Evolutionary conservation across 139 green algal genomes (phyloP).

Genomic region (Mychonastes homosphaera): DNA sequence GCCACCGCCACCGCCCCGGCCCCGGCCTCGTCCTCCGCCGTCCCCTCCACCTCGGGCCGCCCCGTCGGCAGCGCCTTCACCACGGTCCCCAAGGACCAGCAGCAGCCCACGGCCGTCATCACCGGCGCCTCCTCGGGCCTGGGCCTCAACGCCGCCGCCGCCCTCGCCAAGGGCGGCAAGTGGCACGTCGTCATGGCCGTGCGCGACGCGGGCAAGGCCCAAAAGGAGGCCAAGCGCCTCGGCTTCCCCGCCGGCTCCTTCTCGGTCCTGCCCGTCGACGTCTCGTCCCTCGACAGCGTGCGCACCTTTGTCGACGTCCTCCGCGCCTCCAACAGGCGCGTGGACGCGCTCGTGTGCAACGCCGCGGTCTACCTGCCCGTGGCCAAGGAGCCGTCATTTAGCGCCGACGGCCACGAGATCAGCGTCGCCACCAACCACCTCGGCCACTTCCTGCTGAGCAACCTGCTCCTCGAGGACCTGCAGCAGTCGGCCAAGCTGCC

Average conservation of each 20-base stretch:
- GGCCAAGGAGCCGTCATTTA: constrained; percentile 75
- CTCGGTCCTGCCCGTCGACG: constrained; percentile 73
- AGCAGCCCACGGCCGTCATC: constrained; percentile 46
- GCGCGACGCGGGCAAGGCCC: constrained; percentile 67
- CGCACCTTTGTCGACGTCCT: constrained; percentile 73
- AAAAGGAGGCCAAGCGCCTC: constrained; percentile 34
- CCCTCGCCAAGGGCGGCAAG: constrained; percentile 52
- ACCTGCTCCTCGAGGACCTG: constrained; percentile 77
- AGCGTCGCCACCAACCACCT: constrained; percentile 81
- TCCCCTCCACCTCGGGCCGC: no score
- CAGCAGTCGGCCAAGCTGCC: constrained; percentile 39
- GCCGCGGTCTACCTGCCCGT: constrained; percentile 86
- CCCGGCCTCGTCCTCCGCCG: no score
- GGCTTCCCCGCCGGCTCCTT: constrained; percentile 57
- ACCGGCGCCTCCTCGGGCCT: constrained; percentile 84
- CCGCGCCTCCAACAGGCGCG: constrained; percentile 34
- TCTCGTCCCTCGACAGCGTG: constrained; percentile 67
- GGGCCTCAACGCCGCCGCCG: constrained; percentile 69
- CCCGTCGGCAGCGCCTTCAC: no score
- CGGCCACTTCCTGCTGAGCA: constrained; percentile 83
- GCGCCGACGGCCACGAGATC: constrained; percentile 80
- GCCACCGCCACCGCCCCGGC: no score
- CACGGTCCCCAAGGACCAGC: no score
- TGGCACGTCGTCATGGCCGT: constrained; percentile 88
- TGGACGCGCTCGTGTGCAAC: constrained; percentile 86